phyloP scores from a whole-genome alignment of 441 rosid genomes.

The Cnidoscolus chayamansa region DNA sequence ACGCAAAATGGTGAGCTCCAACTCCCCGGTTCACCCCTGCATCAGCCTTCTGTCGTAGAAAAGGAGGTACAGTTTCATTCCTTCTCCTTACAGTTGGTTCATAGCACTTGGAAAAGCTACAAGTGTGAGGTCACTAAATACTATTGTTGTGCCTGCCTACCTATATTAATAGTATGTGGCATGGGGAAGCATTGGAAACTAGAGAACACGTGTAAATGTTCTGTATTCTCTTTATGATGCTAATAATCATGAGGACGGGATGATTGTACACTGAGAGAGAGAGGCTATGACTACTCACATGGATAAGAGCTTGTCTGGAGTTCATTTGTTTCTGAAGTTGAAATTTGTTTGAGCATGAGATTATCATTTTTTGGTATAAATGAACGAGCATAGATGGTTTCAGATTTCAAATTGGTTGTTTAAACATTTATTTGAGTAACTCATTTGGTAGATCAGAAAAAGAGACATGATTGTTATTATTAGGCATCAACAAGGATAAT shows the following conservation, averaged over 20 bases:
- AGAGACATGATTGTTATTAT: neutral
- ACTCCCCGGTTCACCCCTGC: slow-evolving; percentile 49
- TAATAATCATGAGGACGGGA: neutral
- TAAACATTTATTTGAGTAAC: neutral
- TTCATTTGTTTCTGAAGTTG: neutral
- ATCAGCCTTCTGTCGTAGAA: slow-evolving; percentile 42
- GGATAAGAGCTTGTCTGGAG: slow-evolving; percentile 4
- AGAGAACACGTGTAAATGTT: neutral
- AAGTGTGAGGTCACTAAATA: neutral
- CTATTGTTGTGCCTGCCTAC: neutral
- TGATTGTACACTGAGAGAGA: neutral
- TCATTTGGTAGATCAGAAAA: neutral
- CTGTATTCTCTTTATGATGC: neutral
- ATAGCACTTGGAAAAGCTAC: neutral
- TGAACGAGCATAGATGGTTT: neutral
- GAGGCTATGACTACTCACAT: neutral
- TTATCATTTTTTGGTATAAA: neutral
- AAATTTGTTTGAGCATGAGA: neutral
- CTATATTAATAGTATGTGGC: neutral
- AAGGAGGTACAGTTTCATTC: slow-evolving; percentile 52
- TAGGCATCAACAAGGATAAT: neutral
- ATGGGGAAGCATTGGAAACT: neutral
- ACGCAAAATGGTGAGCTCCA: slow-evolving; percentile 60
- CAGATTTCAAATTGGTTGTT: neutral
- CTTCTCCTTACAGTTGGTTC: neutral